Percentiles rank a stretch among this genome's conserved stretches.
These are phyloP conservation scores for Colletotrichum tofieldiae DNA, from an alignment of 2,329 filamentous ascomycete genomes.

Conservation along the genomic window DNA sequence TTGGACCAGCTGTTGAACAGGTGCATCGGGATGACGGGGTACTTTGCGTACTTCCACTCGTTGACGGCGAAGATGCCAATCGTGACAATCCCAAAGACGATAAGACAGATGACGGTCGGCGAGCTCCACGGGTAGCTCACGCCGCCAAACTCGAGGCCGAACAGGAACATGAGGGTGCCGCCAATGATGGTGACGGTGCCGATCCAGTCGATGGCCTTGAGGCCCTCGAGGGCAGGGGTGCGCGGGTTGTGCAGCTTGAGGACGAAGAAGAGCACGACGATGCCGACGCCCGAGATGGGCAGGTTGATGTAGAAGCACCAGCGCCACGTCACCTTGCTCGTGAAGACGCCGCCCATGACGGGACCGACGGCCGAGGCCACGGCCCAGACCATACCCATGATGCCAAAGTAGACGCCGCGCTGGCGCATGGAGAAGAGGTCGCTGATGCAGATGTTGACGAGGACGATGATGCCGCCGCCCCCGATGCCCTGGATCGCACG, in stretches of 20 bases:
- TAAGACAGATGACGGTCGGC: conserved; percentile 72
- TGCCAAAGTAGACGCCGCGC: conserved; percentile 69
- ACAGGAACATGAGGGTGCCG: conserved; percentile 77
- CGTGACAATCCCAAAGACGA: conserved; percentile 71
- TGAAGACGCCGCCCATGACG: conserved; percentile 76
- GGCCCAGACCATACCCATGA: conserved; percentile 79
- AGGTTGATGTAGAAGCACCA: conserved; percentile 68
- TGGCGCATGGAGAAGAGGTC: conserved; percentile 67
- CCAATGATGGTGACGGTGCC: conserved; percentile 76
- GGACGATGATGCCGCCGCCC: conserved; percentile 65
- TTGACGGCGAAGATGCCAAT: conserved; percentile 69
- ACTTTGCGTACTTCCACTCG: conserved; percentile 75
- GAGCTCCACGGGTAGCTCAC: conserved; percentile 74
- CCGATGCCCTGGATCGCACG: conserved; percentile 68
- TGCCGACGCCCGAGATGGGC: conserved; percentile 68
- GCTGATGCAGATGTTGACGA: conserved; percentile 69
- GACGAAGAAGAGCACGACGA: conserved; percentile 73
- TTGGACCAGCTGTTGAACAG: conserved; percentile 72
- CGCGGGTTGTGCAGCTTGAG: conserved; percentile 78
- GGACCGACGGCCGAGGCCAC: conserved; percentile 77
- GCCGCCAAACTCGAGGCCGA: conserved; percentile 80
- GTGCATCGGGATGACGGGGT: conserved; percentile 78
- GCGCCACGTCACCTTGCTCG: conserved; percentile 72
- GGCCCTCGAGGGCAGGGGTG: conserved; percentile 73
- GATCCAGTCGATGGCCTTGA: conserved; percentile 73